Evolutionary conservation across 2,329 filamentous ascomycete genomes (phyloP).

Genomic region (Pseudogymnoascus sp.): DNA sequence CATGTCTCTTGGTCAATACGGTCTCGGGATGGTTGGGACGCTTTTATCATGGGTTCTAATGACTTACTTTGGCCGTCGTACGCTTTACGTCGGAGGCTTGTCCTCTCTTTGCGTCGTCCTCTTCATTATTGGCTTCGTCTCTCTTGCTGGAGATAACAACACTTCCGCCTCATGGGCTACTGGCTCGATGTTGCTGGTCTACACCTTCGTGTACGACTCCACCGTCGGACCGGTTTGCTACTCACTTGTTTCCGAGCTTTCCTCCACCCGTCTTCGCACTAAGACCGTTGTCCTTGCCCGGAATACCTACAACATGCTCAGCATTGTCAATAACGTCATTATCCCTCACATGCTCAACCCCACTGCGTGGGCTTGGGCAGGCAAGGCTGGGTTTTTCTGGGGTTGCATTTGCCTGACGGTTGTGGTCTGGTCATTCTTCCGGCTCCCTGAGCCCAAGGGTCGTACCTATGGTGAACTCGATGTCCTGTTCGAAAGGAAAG

Average conservation of each 20-base stretch:
- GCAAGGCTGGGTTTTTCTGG: slow-evolving; percentile 84
- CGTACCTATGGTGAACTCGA: slow-evolving; percentile 80
- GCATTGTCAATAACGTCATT: slow-evolving; percentile 25
- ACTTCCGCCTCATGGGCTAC: slow-evolving; percentile 36
- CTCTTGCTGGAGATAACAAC: slow-evolving; percentile 32
- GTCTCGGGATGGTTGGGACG: slow-evolving; percentile 42
- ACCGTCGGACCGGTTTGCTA: slow-evolving; percentile 38
- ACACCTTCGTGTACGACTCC: slow-evolving; percentile 35
- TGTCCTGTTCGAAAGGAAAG: slow-evolving; percentile 64
- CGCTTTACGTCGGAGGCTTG: slow-evolving; percentile 44
- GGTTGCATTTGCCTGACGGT: slow-evolving; percentile 71
- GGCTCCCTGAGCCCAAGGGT: slow-evolving; percentile 71
- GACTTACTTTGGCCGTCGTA: slow-evolving; percentile 41
- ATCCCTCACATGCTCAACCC: slow-evolving; percentile 21
- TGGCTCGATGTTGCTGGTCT: slow-evolving; percentile 34
- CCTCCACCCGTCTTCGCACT: slow-evolving; percentile 31
- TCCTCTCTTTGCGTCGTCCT: slow-evolving; percentile 36
- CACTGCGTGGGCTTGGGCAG: slow-evolving; percentile 76
- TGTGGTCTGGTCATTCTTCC: slow-evolving; percentile 73
- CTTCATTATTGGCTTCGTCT: slow-evolving; percentile 38
- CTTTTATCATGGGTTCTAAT: slow-evolving; percentile 43
- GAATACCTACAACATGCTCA: slow-evolving; percentile 27
- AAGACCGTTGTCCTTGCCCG: slow-evolving; percentile 34
- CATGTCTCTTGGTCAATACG: slow-evolving; percentile 41
- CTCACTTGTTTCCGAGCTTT: slow-evolving; percentile 33